phyloP scores from a whole-genome alignment of 1,284 basidiomycete species.

The Apiotrichum laibachii region DNA sequence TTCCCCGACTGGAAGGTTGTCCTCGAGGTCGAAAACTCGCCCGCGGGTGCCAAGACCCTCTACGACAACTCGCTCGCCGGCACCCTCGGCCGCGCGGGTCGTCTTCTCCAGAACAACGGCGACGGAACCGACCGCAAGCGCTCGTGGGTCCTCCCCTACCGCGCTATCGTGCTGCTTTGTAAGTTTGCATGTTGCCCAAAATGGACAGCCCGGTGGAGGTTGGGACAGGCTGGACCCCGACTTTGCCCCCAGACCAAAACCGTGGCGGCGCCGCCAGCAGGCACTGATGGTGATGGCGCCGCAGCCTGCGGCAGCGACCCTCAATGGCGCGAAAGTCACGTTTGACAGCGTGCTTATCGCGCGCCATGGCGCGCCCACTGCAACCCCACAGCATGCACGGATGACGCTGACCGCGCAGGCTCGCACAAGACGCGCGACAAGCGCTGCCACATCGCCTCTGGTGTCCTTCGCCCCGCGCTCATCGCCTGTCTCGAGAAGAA shows the following conservation, averaged over 20 bases:
- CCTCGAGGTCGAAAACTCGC: constrained; percentile 63
- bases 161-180: constrained; percentile 78
- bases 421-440: constrained; percentile 90
- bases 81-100: constrained; percentile 48
- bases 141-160: constrained; percentile 62
- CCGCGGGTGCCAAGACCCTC: constrained; percentile 65
- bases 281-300: neutral
- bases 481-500: constrained; percentile 40
- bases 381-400: neutral
- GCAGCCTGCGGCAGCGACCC: too few relatives aligned
- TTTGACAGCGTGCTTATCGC: too few relatives aligned
- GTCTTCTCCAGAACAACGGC: constrained; percentile 25
- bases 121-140: constrained; percentile 51
- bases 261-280: too few relatives aligned
- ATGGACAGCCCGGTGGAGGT: too few relatives aligned
- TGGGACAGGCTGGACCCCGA: too few relatives aligned
- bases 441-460: constrained; percentile 79
- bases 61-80: constrained; percentile 66
- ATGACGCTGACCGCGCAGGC: constrained; percentile 55
- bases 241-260: too few relatives aligned
- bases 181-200: constrained; percentile 39
- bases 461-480: constrained; percentile 63
- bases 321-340: too few relatives aligned
- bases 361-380: neutral
- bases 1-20: constrained; percentile 87